Percentiles rank a stretch among this genome's conserved stretches.
These are phyloP conservation scores for Podospora anserina DNA, from an alignment of 495 filamentous ascomycete species.

Conservation along the genomic window DNA sequence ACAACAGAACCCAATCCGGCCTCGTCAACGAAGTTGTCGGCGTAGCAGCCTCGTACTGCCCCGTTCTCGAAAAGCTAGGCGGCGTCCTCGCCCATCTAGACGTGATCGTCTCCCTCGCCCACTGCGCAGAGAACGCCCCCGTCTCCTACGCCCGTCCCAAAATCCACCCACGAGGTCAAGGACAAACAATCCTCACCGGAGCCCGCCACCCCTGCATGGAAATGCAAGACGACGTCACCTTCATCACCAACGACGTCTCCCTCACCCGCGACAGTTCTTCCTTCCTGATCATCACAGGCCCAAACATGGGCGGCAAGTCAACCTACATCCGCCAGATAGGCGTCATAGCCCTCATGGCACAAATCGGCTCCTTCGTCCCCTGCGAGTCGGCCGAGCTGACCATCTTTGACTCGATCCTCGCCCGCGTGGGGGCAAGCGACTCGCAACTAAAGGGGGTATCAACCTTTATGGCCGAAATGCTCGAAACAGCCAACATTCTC, in stretches of 20 bases:
- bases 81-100: constrained; percentile 90
- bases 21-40: constrained; percentile 89
- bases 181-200: constrained; percentile 87
- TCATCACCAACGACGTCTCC: constrained; percentile 96
- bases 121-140: constrained; percentile 90
- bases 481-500: constrained; percentile 97
- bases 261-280: constrained; percentile 77
- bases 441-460: constrained; percentile 96
- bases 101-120: constrained; percentile 93
- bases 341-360: constrained; percentile 96
- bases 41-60: constrained; percentile 92
- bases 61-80: constrained; percentile 86
- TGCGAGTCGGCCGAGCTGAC: constrained; percentile 86
- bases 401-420: constrained; percentile 97
- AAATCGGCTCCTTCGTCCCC: constrained; percentile 95
- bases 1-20: constrained; percentile 90
- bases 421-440: constrained; percentile 91
- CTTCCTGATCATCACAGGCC: constrained; percentile 96
- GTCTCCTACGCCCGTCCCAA: constrained; percentile 86
- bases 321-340: constrained; percentile 98
- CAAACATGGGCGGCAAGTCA: constrained; percentile 99
- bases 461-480: constrained; percentile 99
- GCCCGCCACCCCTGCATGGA: constrained; percentile 98
- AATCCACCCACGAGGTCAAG: constrained; percentile 86
- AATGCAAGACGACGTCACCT: constrained; percentile 96